Conservation (phyloP, 495 filamentous ascomycete species). For the Halenospora varia region DNA sequence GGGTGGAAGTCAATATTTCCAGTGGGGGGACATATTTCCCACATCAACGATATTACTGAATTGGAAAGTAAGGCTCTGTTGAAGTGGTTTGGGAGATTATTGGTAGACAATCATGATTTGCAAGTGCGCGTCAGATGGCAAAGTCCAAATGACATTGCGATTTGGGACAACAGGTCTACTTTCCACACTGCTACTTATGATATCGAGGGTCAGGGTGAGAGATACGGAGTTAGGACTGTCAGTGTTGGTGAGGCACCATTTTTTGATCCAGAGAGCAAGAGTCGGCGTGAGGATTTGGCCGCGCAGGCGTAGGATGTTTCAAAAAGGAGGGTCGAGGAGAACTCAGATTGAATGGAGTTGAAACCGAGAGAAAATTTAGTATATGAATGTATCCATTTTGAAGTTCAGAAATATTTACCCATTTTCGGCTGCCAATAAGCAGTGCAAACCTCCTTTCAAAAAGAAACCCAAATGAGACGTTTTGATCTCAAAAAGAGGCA, state of each 20-base stretch:
- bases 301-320: neutral
- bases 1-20: constrained; percentile 74
- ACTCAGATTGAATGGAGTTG: no score
- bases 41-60: constrained; percentile 64
- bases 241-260: constrained; percentile 69
- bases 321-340: no score
- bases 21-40: constrained; percentile 55
- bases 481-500: no score
- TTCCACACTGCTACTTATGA: constrained; percentile 73
- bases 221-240: constrained; percentile 59
- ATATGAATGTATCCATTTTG: no score
- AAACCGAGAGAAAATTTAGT: no score
- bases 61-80: constrained; percentile 61
- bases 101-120: constrained; percentile 75
- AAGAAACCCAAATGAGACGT: no score
- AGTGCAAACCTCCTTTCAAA: no score
- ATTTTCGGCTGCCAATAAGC: no score
- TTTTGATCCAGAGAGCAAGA: constrained; percentile 56
- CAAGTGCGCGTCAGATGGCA: constrained; percentile 70
- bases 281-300: constrained; percentile 54
- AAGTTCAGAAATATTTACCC: no score
- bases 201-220: constrained; percentile 53
- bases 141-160: constrained; percentile 59
- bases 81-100: constrained; percentile 55
- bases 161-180: constrained; percentile 74